Percentiles rank a stretch among this genome's conserved stretches.
phyloP scores from a whole-genome alignment of 768 basidiomycete genomes.

The Naganishia kalamii region DNA sequence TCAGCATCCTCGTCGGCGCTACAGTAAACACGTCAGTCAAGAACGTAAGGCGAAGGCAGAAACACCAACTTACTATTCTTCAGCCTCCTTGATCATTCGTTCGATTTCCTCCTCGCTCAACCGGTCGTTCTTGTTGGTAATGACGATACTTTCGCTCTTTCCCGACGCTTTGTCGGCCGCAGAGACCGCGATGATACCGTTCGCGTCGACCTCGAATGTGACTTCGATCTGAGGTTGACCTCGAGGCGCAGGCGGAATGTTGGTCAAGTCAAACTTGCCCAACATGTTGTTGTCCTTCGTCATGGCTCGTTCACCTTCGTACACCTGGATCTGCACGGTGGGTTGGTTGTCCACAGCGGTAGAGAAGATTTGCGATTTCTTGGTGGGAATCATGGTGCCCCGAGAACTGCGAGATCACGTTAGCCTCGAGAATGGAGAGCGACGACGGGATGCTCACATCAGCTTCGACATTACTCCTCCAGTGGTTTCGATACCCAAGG shows the following conservation, averaged over 20 bases:
- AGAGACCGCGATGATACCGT: slow-evolving; percentile 83
- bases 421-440: not conserved
- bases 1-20: slow-evolving; percentile 45
- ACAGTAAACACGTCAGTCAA: not conserved
- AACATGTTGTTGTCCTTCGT: slow-evolving; percentile 98
- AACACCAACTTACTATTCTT: slow-evolving; percentile 54
- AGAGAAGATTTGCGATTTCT: slow-evolving; percentile 49
- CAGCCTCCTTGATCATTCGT: slow-evolving; percentile 91
- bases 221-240: slow-evolving; percentile 97
- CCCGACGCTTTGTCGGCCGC: slow-evolving; percentile 95
- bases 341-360: slow-evolving; percentile 49
- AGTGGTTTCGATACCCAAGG: slow-evolving; percentile 77
- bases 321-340: slow-evolving; percentile 47
- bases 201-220: slow-evolving; percentile 85
- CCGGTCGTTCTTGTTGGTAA: slow-evolving; percentile 76
- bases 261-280: slow-evolving; percentile 95
- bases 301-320: slow-evolving; percentile 92
- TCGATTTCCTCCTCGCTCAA: slow-evolving; percentile 97
- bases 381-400: slow-evolving; percentile 45
- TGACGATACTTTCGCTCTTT: slow-evolving; percentile 59
- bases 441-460: slow-evolving; percentile 49
- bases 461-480: slow-evolving; percentile 99
- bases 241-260: slow-evolving; percentile 92
- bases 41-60: not conserved
- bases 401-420: slow-evolving; percentile 27